Conservation (phyloP, 805 yeast species). For the Candida koratica region DNA sequence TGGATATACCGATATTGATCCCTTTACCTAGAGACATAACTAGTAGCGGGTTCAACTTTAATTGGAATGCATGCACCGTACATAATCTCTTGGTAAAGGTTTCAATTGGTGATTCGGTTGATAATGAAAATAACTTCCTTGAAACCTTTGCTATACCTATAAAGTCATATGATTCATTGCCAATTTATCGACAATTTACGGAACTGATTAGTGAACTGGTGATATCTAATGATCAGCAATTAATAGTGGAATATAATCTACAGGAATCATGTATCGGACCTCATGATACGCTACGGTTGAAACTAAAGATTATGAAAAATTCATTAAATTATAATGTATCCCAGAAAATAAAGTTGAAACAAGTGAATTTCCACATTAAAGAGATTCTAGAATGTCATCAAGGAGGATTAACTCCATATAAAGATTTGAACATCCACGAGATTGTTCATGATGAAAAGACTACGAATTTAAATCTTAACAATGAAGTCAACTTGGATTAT, state of each 20-base stretch:
- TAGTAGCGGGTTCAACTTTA: slow-evolving; percentile 47
- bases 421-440: slow-evolving; percentile 40
- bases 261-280: slow-evolving; percentile 59
- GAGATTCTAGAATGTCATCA: slow-evolving; percentile 55
- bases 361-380: slow-evolving; percentile 44
- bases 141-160: slow-evolving; percentile 49
- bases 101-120: slow-evolving; percentile 27
- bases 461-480: slow-evolving; percentile 22
- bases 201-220: slow-evolving; percentile 46
- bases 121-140: slow-evolving; percentile 27
- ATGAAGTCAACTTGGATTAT: slow-evolving; percentile 25
- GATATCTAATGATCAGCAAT: slow-evolving; percentile 47
- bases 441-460: slow-evolving; percentile 25
- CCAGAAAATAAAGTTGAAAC: slow-evolving; percentile 38
- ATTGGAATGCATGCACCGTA: slow-evolving; percentile 46
- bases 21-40: slow-evolving; percentile 52
- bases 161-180: slow-evolving; percentile 54
- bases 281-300: slow-evolving; percentile 43
- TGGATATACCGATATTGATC: slow-evolving; percentile 58
- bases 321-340: slow-evolving; percentile 26
- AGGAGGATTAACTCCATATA: slow-evolving; percentile 46
- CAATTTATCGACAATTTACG: slow-evolving; percentile 51
- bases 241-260: slow-evolving; percentile 43
- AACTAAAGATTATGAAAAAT: slow-evolving; percentile 41
- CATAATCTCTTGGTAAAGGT: slow-evolving; percentile 44